Conservation (phyloP, 202 grass and related monocot genomes). For the Schoenoplectus tabernaemontani region DNA sequence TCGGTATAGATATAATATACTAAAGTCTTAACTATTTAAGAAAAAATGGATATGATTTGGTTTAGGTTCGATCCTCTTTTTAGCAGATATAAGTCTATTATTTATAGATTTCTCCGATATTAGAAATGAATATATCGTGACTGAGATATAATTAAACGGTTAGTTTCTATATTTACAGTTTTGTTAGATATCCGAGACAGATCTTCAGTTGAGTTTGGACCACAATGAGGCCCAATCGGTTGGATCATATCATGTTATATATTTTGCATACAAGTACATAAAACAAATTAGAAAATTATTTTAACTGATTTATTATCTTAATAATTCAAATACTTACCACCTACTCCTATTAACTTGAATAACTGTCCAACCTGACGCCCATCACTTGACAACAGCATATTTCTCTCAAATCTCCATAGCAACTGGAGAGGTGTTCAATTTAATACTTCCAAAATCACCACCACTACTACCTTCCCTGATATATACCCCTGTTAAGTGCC, state of each 20-base stretch:
- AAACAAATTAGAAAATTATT: not conserved
- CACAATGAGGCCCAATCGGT: no score
- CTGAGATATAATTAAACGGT: no score
- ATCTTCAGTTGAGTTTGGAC: no score
- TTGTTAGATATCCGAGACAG: no score
- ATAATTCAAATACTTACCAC: not conserved
- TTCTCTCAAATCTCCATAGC: not conserved
- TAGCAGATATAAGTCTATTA: no score
- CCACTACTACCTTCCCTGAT: not conserved
- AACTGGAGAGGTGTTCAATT: conserved; percentile 6
- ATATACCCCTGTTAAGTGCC: not conserved
- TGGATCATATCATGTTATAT: not conserved
- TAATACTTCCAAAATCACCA: conserved; percentile 8
- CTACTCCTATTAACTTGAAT: not conserved
- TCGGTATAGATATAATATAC: no score
- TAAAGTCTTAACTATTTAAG: no score
- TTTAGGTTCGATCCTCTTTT: no score
- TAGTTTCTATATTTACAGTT: no score
- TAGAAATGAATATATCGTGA: no score
- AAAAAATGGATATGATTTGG: no score
- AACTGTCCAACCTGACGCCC: not conserved
- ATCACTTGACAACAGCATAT: not conserved
- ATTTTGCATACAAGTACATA: not conserved
- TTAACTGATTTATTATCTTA: not conserved
- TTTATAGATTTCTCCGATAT: no score